These are phyloP conservation scores for Phytophthora capsici DNA, from an alignment of 352 stramenopile species.

Conservation along the genomic window DNA sequence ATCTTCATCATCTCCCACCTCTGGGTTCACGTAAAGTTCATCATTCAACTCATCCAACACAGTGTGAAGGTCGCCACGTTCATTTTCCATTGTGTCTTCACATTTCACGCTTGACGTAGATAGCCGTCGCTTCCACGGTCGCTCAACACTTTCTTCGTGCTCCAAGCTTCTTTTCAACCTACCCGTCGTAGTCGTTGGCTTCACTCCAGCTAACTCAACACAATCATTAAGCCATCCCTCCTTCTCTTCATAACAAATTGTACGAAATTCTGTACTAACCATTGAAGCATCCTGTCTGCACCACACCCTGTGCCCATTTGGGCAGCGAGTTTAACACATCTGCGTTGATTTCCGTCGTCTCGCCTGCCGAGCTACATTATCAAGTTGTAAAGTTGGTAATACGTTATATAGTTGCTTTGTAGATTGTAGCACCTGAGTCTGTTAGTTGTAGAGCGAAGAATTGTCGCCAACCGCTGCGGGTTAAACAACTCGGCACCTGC, in stretches of 20 bases:
- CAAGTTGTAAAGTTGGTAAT: neutral
- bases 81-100: slow-evolving; percentile 9
- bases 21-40: slow-evolving; percentile 10
- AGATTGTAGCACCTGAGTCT: slow-evolving; percentile 42
- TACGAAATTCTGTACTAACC: slow-evolving; percentile 23
- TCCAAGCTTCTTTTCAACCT: slow-evolving; percentile 28
- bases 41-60: slow-evolving; percentile 31
- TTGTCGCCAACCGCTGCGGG: slow-evolving; percentile 43
- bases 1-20: slow-evolving; percentile 24
- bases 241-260: neutral
- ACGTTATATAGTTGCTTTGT: slow-evolving; percentile 3
- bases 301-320: slow-evolving; percentile 60
- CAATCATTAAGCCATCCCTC: slow-evolving; percentile 3
- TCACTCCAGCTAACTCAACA: slow-evolving; percentile 11
- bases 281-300: slow-evolving; percentile 62
- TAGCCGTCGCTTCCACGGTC: slow-evolving; percentile 18
- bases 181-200: slow-evolving; percentile 1
- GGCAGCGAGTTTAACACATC: slow-evolving; percentile 52
- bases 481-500: slow-evolving; percentile 31
- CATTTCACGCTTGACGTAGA: neutral
- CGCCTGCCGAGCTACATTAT: slow-evolving; percentile 11
- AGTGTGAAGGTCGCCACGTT: slow-evolving; percentile 24
- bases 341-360: slow-evolving; percentile 40
- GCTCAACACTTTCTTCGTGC: slow-evolving; percentile 5
- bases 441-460: slow-evolving; percentile 43